Base-by-base conservation (phyloP, 83 land plant species). In the Picea abies region DNA sequence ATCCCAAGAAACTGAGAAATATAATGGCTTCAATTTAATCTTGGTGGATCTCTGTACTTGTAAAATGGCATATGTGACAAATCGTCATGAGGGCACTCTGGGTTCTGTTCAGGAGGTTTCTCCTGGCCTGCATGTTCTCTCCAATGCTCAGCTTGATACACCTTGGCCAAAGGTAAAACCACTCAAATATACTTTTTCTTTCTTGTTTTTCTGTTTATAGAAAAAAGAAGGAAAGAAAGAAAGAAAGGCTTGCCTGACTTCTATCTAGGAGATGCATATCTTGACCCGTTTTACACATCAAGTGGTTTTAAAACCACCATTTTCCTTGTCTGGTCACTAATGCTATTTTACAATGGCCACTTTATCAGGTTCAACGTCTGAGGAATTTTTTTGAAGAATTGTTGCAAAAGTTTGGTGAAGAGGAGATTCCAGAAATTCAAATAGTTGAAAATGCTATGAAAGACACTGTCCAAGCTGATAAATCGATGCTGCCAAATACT, bases 1-100 rank as follows among this genome's bases (percentile, higher is more conserved):
- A 14, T 85, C 72, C 8, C 63, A 79, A 67, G 92, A 90, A 65
- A 91, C 90, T 4, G 83, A 89, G 4, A 78, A 82, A 15, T 96
- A 93, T 81, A 89, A 93, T 79, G 99, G 99, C 4, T 97, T 97
- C 73, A 97, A 97, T 87, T 87, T 97, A 63, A 85, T 97, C 15
- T 67, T 96, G 67, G 93, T 93, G 26, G 99, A 97, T 87, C 60
- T 96, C 23, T 70, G 86, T 35, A 58, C 86, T 29, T 83, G 88
- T 58, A 86, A 84, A 76, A 94, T 92, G 95, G 90, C 92, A 3
- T 97, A 90, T 79, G 78, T 94, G 39, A 90, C 98, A 52, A 95
- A 97, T 79, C 85, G 99, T 67, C 90, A 88, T 47, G 82, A 82
- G 71, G 92, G 86, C 32, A 86, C 66, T 32, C 71, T 82, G 5